Evolutionary conservation across 2,329 filamentous ascomycete species (phyloP).

Genomic region (Arthrobotrys musiformis): DNA sequence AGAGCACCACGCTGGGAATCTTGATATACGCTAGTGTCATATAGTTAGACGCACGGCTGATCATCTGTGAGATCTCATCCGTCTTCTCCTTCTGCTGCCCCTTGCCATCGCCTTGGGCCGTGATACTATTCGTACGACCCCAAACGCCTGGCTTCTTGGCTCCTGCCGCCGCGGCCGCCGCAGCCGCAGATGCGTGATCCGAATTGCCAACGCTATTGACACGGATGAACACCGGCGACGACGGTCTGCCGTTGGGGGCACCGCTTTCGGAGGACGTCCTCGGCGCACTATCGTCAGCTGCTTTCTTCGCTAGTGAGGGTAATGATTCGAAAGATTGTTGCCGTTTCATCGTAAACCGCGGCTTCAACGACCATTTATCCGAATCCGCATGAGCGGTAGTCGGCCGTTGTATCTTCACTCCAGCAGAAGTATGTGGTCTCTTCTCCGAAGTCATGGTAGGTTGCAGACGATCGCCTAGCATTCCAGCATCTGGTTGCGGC

Average conservation of each 20-base stretch:
- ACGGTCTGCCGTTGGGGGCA: constrained; percentile 4
- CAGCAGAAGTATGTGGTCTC: constrained; percentile 45
- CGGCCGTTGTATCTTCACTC: constrained; percentile 59
- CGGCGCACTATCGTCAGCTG: constrained; percentile 22
- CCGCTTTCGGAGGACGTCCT: constrained; percentile 37
- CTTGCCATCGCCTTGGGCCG: constrained; percentile 31
- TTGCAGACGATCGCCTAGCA: constrained; percentile 36
- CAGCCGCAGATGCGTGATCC: constrained; percentile 18
- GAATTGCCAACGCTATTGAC: constrained; percentile 45
- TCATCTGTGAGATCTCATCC: constrained; percentile 97
- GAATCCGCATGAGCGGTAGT: constrained; percentile 66
- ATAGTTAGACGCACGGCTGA: constrained; percentile 91
- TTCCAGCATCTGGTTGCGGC: constrained; percentile 57
- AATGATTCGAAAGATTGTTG: constrained; percentile 70
- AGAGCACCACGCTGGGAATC: constrained; percentile 93
- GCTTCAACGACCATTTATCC: constrained; percentile 41
- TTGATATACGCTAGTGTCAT: constrained; percentile 97
- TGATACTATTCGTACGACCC: constrained; percentile 59
- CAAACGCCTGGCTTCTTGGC: constrained; percentile 31
- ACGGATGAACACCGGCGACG: constrained; percentile 35
- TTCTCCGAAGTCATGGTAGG: constrained; percentile 52
- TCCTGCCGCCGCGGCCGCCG: background rate
- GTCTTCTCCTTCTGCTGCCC: constrained; percentile 68
- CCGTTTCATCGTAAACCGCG: constrained; percentile 41
- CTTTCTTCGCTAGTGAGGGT: constrained; percentile 59